Base-by-base conservation (phyloP, 345 rosid genomes). In the Dovyalis caffra region DNA sequence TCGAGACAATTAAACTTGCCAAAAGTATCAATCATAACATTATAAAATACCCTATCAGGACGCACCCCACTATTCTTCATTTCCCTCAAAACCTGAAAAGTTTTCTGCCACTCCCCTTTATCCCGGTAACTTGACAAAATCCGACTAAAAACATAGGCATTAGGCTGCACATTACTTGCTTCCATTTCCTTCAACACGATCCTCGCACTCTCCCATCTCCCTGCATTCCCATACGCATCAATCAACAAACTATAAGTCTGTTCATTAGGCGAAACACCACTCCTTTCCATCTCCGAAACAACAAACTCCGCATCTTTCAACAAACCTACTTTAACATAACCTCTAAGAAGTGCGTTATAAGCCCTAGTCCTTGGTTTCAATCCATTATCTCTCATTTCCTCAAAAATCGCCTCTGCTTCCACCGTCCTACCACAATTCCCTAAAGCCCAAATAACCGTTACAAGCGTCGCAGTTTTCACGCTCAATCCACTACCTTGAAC, bases 141-240 rank as follows among this genome's bases (percentile, higher is more conserved):
- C 75, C 98, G 85, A 80, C 93, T 87, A 79, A 88, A 95, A 57
- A 93, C 87, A 78, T 88, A 91, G 0, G 99, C 86, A 78, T 86
- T 93, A 7, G 96, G 97, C 83, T 81, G 86, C 71, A 87, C 88
- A 71, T 84, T 82, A 66, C 85, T 85, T 5, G 87, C 94, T 82
- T 95, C 97, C 97, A 95, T 93, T 85, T 95, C 96, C 81, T 93
- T 90, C 90, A 93, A 81, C 71, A 95, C 95, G 53, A 93, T 87
- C 74, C 94, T 90, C 0, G 98, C 95, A 28, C 99, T 95, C 72
- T 93, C 99, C 99, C 97, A 91, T 78, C 99, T 87, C 6, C 93
- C 98, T 1, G 93, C 98, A 86, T 90, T 86, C 6, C 88, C 85
- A 78, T 93, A 95, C 1, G 98, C 99, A 86, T 93, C 97, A 66